Percentiles rank a stretch among this genome's conserved stretches.
phyloP scores from a whole-genome alignment of 139 green algal genomes.

The Picochlorum sp. region DNA sequence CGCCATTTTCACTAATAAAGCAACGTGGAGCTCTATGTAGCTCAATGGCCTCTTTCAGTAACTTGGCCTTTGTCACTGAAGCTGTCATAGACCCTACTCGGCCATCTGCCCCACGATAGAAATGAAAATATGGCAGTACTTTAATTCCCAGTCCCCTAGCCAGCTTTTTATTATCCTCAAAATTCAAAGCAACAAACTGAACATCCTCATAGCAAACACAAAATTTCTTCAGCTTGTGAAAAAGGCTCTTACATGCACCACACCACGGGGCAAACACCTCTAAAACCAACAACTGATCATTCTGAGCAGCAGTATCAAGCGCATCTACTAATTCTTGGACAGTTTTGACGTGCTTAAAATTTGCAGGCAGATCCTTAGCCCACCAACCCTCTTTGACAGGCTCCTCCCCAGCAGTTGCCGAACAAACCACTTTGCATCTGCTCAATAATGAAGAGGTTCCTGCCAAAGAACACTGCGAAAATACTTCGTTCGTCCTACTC shows the following conservation, averaged over 20 bases:
- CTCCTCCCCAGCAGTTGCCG: not conserved
- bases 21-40: not conserved
- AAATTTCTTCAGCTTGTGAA: slow-evolving; percentile 76
- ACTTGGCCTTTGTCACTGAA: slow-evolving; percentile 54
- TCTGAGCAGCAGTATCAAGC: slow-evolving; percentile 28
- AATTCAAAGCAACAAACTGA: slow-evolving; percentile 76
- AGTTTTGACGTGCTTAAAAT: slow-evolving; percentile 53
- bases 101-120: slow-evolving; percentile 80
- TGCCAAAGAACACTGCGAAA: too few species aligned
- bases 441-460: too few species aligned
- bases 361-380: slow-evolving; percentile 34
- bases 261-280: slow-evolving; percentile 91
- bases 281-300: slow-evolving; percentile 66
- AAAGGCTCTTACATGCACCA: slow-evolving; percentile 77
- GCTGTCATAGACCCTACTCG: slow-evolving; percentile 61
- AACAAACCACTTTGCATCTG: not conserved
- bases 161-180: slow-evolving; percentile 79
- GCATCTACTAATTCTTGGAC: slow-evolving; percentile 76
- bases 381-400: slow-evolving; percentile 37
- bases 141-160: slow-evolving; percentile 70
- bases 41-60: slow-evolving; percentile 15
- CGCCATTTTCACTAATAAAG: not conserved
- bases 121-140: slow-evolving; percentile 90
- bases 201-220: slow-evolving; percentile 55
- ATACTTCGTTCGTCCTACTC: not conserved